A percentile compares a stretch with the other conserved stretches of the same genome.
Conservation (phyloP, 169 alveolate species). For the Toxoplasma gondii region DNA sequence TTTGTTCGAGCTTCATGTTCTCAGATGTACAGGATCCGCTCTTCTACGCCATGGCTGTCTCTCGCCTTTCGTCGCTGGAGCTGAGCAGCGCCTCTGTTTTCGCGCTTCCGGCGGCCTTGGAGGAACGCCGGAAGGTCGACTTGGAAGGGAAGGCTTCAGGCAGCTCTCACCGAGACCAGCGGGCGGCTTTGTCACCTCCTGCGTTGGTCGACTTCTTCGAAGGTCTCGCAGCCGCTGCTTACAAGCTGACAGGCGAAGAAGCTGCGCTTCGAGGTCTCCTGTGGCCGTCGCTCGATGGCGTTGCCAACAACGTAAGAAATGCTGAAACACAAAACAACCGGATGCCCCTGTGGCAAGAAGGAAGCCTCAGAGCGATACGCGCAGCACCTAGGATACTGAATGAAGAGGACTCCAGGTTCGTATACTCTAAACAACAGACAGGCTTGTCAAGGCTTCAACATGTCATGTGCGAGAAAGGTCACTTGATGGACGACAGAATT, state of each 20-base stretch:
- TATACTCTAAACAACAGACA: no score
- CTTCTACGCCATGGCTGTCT: neutral
- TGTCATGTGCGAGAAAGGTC: no score
- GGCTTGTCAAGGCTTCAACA: no score
- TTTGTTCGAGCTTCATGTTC: no score
- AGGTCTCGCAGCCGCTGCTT: slow-evolving; percentile 7
- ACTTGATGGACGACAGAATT: no score
- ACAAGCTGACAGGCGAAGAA: neutral
- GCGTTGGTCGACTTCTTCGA: slow-evolving; percentile 5
- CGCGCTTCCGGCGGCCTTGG: neutral
- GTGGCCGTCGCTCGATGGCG: neutral
- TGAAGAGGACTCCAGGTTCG: no score
- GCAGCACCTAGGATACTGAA: no score
- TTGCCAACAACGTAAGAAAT: neutral
- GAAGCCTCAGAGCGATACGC: no score
- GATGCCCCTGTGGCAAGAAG: no score
- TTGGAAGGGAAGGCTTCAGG: no score
- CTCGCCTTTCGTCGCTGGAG: neutral
- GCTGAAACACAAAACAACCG: no score
- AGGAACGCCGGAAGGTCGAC: no score
- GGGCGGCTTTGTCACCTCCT: neutral
- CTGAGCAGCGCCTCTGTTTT: neutral
- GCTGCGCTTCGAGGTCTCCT: neutral
- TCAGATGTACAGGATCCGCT: slow-evolving; percentile 11
- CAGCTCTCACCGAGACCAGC: neutral